Evolutionary conservation across 306 rosid genomes (phyloP), one percentile per base, ranked within the genome.

Genomic region (Begonia masoniana): DNA sequence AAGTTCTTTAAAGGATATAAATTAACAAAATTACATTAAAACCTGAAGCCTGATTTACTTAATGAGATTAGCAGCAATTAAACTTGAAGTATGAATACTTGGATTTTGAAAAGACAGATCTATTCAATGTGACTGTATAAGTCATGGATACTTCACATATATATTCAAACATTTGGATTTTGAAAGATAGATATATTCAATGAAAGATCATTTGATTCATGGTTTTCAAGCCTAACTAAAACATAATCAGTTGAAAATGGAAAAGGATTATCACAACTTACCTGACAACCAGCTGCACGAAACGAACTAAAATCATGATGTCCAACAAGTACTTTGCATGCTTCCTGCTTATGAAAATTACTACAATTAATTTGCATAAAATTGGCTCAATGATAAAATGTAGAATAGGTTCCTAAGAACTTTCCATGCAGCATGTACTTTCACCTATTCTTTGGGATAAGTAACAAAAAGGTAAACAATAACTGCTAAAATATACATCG

Each of bases 281-380:
- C 96, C 94, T 91, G 99, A 74, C 99, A 83, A 70, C 93, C 96
- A 50, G 95, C 69, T 50, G 94, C 88, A 68, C 99, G 71, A 65
- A 91, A 91, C 74, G 99, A 86, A 68, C 96, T 91, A 74, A 86
- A 91, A 76, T 91, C 96, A 77, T 86, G 99, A 73, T 50, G 68
- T 55, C 95, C 99, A 56, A 77, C 88, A 53, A 86, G 93, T 69
- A 86, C 77, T 54, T 66, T 74, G 80, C 96, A 83, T 46, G 99
- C 99, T 57, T 77, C 96, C 94, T 91, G 75, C 77, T 71, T 17
- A 42, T 26, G 6, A 16, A 21, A 1, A 50, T 4, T 31, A 13
- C 15, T 13, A 31, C 15, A 41, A n/a, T 51, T 41, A 13, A 16
- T 9, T 19, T 42, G 51, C 15, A 21, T n/a, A 48, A 39, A 2